Conservation (phyloP, 2,329 filamentous ascomycete genomes). For the Metarhizium album region DNA sequence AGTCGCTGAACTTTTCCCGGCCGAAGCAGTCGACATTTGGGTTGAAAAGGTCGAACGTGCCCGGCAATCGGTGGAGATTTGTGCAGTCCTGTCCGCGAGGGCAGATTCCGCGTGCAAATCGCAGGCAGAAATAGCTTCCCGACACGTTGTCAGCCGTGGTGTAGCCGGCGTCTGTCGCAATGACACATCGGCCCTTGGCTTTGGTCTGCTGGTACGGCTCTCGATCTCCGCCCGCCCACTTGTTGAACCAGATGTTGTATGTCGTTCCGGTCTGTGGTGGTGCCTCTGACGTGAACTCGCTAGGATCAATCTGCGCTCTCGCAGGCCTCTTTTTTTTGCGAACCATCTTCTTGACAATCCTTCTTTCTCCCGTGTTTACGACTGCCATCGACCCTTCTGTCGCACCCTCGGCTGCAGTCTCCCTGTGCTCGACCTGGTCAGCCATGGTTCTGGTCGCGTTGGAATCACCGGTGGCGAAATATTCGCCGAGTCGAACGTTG, state of each 20-base stretch:
- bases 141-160: constrained; percentile 66
- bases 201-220: constrained; percentile 86
- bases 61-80: constrained; percentile 82
- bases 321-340: constrained; percentile 85
- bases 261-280: constrained; percentile 88
- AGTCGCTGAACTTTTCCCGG: constrained; percentile 84
- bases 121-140: constrained; percentile 85
- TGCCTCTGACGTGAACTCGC: constrained; percentile 70
- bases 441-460: constrained; percentile 16
- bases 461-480: neutral
- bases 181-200: constrained; percentile 77
- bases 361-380: constrained; percentile 39
- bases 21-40: constrained; percentile 88
- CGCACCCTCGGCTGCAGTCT: neutral
- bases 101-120: constrained; percentile 73
- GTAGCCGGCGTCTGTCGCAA: constrained; percentile 69
- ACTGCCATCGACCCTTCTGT: constrained; percentile 21
- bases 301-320: constrained; percentile 79
- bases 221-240: constrained; percentile 91
- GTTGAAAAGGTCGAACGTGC: constrained; percentile 80
- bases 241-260: constrained; percentile 92
- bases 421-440: constrained; percentile 19
- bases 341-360: constrained; percentile 73
- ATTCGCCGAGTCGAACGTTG: no score
- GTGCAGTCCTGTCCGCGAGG: constrained; percentile 88